Evolutionary conservation across 148 eudicot species (phyloP).

Genomic region (Rhododendron ferrugineum): DNA sequence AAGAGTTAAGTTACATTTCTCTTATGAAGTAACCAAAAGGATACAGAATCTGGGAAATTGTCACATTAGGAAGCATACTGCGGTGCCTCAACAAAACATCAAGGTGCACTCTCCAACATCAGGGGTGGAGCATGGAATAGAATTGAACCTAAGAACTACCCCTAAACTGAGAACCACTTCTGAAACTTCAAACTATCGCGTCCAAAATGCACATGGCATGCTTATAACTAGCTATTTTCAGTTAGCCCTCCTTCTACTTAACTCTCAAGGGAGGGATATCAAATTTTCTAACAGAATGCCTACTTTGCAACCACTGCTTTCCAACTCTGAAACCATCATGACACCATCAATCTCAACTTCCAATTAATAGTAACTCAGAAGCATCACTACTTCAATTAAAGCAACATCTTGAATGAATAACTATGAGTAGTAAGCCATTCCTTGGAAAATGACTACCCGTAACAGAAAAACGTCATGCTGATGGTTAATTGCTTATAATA

Average conservation of each 20-base stretch:
- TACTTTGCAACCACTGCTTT: not conserved
- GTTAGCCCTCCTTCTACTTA: not conserved
- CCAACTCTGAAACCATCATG: not conserved
- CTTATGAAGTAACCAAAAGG: not conserved
- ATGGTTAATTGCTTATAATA: not conserved
- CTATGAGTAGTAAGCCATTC: not conserved
- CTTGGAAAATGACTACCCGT: not conserved
- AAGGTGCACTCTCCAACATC: not conserved
- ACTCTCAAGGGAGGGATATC: not conserved
- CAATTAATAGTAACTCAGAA: not conserved
- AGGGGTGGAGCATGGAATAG: not conserved
- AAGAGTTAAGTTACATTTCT: not conserved
- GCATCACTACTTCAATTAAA: not conserved
- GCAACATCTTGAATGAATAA: not conserved
- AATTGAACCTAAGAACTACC: not conserved
- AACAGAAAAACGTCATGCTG: not conserved
- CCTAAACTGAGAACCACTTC: not conserved
- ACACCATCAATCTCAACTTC: not conserved
- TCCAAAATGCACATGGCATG: not conserved
- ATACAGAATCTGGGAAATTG: not conserved
- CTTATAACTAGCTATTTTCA: not conserved
- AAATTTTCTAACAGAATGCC: not conserved
- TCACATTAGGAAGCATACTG: not conserved
- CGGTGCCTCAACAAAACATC: not conserved
- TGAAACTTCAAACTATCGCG: not conserved